Conservation (phyloP, 1,284 basidiomycete genomes). For the Ceratobasidium sp. region DNA sequence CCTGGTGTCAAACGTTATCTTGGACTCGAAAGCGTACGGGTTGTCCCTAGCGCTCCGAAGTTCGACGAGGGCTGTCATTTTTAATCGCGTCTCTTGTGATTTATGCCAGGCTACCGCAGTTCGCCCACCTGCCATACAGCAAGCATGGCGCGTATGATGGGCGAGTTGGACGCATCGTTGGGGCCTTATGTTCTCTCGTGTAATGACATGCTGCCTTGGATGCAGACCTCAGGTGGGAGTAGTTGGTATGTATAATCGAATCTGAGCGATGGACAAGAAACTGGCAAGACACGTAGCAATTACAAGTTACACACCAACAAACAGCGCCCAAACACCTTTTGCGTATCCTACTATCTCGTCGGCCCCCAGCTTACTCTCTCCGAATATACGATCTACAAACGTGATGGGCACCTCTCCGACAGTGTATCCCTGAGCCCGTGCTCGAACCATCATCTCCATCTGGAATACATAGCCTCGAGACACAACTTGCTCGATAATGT, state of each 20-base stretch:
- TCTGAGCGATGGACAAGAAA: neutral
- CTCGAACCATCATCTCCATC: conserved; percentile 97
- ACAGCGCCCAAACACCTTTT: conserved; percentile 86
- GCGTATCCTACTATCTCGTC: conserved; percentile 91
- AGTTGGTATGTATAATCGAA: neutral
- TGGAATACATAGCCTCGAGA: conserved; percentile 96
- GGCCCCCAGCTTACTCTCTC: conserved; percentile 91
- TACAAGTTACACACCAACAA: conserved; percentile 71
- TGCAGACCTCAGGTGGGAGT: too few relatives aligned
- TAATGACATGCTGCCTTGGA: too few relatives aligned
- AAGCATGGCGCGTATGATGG: too few relatives aligned
- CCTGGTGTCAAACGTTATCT: too few relatives aligned
- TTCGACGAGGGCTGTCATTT: too few relatives aligned
- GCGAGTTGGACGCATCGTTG: too few relatives aligned
- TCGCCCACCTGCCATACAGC: too few relatives aligned
- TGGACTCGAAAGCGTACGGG: too few relatives aligned
- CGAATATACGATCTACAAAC: conserved; percentile 92
- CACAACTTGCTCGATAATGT: conserved; percentile 85
- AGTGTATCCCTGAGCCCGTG: conserved; percentile 82
- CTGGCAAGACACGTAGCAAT: conserved; percentile 7
- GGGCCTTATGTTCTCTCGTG: too few relatives aligned
- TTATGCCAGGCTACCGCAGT: too few relatives aligned
- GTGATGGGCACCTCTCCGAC: conserved; percentile 94
- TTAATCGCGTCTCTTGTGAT: too few relatives aligned
- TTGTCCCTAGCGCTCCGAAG: too few relatives aligned